phyloP scores from a whole-genome alignment of 345 rosid species.

The Nasturtium officinale region DNA sequence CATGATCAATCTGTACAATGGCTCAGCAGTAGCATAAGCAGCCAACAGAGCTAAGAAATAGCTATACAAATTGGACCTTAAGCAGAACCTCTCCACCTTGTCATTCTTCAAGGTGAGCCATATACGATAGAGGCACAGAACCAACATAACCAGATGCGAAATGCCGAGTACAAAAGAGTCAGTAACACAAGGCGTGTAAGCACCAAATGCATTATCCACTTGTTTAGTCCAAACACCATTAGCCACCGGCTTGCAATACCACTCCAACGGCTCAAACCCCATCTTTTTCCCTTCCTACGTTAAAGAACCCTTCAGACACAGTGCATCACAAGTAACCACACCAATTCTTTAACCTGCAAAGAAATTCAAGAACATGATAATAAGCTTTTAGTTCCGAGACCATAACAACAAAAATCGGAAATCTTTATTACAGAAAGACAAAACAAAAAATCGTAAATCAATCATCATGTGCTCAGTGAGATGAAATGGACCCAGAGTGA shows the following conservation, averaged over 20 bases:
- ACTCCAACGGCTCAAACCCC: conserved; percentile 69
- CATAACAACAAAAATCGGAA: background rate
- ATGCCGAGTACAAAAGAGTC: conserved; percentile 66
- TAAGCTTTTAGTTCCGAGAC: background rate
- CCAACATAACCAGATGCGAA: conserved; percentile 71
- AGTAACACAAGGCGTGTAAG: conserved; percentile 91
- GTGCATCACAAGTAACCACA: conserved; percentile 26
- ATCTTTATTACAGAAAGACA: background rate
- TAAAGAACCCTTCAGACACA: conserved; percentile 12
- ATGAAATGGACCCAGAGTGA: conserved; percentile 30
- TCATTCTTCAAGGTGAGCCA: conserved; percentile 72
- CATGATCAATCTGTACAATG: conserved; percentile 84
- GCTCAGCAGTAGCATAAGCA: conserved; percentile 71
- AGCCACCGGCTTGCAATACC: conserved; percentile 85
- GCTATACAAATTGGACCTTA: conserved; percentile 78
- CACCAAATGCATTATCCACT: conserved; percentile 91
- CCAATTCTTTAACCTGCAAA: conserved; percentile 24
- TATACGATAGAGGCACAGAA: conserved; percentile 74
- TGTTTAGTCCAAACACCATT: conserved; percentile 77
- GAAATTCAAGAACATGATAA: background rate
- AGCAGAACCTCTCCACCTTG: conserved; percentile 68
- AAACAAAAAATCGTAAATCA: background rate
- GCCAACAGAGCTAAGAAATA: conserved; percentile 71
- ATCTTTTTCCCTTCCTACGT: conserved; percentile 31
- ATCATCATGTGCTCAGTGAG: conserved; percentile 8